Conservation (phyloP, 2,329 filamentous ascomycete species). For the Didymella keratinophila region DNA sequence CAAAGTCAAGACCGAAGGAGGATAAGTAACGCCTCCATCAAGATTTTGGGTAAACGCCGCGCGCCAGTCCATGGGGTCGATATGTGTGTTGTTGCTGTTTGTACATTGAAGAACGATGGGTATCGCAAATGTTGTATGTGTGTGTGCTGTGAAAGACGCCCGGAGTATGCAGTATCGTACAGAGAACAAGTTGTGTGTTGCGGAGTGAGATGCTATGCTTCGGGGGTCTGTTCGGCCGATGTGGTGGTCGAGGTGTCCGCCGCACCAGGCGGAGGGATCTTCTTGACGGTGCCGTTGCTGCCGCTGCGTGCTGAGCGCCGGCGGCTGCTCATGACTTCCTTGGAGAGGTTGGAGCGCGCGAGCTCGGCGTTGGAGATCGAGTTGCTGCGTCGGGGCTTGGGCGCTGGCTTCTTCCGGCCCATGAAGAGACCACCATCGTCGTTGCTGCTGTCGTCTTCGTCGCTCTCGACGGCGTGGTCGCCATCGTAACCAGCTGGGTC, state of each 20-base stretch:
- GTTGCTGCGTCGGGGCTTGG: conserved; percentile 43
- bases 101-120: conserved; percentile 19
- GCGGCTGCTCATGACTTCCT: conserved; percentile 36
- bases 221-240: conserved; percentile 10
- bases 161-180: conserved; percentile 21
- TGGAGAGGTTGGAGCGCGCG: conserved; percentile 39
- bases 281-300: conserved; percentile 61
- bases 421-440: conserved; percentile 53
- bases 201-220: conserved; percentile 2
- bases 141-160: conserved; percentile 7
- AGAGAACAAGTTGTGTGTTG: conserved; percentile 9
- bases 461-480: conserved; percentile 53
- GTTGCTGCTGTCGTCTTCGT: conserved; percentile 50
- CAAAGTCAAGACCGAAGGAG: too few relatives aligned
- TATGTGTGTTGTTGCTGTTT: conserved; percentile 18
- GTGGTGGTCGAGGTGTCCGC: conserved; percentile 1
- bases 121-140: conserved; percentile 13
- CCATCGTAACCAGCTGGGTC: conserved; percentile 52
- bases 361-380: conserved; percentile 51
- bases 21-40: conserved; percentile 7
- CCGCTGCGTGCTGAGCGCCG: conserved; percentile 56
- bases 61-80: conserved; percentile 14
- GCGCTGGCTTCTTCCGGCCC: conserved; percentile 48
- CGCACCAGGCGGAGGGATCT: conserved; percentile 47
- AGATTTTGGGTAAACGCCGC: conserved; percentile 12